Evolutionary conservation across 2,329 filamentous ascomycete species (phyloP), one percentile per base, ranked within the genome.

Genomic region (Dactylellina sp.): DNA sequence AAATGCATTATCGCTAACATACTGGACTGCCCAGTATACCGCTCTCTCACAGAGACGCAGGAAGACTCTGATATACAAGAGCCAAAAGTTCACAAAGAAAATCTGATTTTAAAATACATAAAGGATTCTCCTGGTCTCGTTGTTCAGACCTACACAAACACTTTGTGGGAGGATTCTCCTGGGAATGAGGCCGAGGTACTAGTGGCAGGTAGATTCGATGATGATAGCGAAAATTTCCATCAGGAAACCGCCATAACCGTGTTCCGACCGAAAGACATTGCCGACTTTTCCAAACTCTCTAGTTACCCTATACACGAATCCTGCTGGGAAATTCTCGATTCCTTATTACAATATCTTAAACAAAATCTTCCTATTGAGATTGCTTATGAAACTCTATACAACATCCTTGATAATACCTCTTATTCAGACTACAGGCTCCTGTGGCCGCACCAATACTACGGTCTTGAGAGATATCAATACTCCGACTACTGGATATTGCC

Each of bases 391-490:
- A 50, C 42, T 7, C 44, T 61, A 5, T 61, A 61, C 28, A 24
- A 18, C 9, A 40, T 61, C 11, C 32, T 61, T 12, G 25, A 61
- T 49, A 61, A 61, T 18, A 61, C 42, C 2, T 11, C 44, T 4
- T 61, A 40, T 16, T 37, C 57, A 22, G 18, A 6, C 6, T 49
- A 39, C 57, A 50, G 35, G 46, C 57, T 61, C 4, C 44, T 18
- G 24, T 61, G 42, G 57, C 32, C 57, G 12, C 57, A 61, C 16
- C 42, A 28, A 25, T 49, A 61, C 57, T 61, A 61, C 20, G 57
- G 57, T n/a, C 2, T 61, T 11, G 24, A 42, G 14, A 16, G 24
- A 12, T 61, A 49, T 14, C 57, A 61, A 7, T 4, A 18, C 6
- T 1, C n/a, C 2, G 6, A 39, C 16, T 2, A 24, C 11, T 50